A percentile compares a stretch with the other conserved stretches of the same genome.
phyloP scores from a whole-genome alignment of 1,284 basidiomycete species.

The Malassezia cuniculi region DNA sequence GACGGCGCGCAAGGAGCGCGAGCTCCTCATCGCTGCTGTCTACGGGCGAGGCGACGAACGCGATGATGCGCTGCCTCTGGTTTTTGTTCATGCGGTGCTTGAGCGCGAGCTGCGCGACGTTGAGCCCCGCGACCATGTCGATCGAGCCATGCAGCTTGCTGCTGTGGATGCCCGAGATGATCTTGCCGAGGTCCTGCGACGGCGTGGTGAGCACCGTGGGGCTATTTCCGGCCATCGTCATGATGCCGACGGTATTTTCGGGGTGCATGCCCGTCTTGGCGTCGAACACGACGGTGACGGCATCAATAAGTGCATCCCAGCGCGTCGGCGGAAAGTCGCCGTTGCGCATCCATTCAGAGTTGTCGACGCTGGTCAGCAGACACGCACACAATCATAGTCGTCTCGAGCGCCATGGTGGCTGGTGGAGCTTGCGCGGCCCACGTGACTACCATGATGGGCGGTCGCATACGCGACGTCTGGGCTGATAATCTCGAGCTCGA shows the following conservation, averaged over 20 bases:
- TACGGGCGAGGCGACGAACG: slow-evolving; percentile 75
- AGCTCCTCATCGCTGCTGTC: slow-evolving; percentile 27
- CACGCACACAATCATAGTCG: slow-evolving; percentile 43
- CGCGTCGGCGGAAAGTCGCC: slow-evolving; percentile 74
- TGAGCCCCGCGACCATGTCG: slow-evolving; percentile 77
- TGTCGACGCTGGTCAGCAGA: slow-evolving; percentile 25
- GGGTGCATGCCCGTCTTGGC: slow-evolving; percentile 84
- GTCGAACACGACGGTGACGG: slow-evolving; percentile 77
- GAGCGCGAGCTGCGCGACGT: slow-evolving; percentile 74
- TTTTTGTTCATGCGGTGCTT: slow-evolving; percentile 99
- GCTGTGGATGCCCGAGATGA: slow-evolving; percentile 65
- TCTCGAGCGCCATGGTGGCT: slow-evolving; percentile 41
- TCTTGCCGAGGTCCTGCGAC: slow-evolving; percentile 84
- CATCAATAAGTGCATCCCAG: slow-evolving; percentile 81
- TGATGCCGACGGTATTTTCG: slow-evolving; percentile 89
- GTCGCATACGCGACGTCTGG: slow-evolving; percentile 64
- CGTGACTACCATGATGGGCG: too few relatives aligned
- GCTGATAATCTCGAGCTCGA: slow-evolving; percentile 79
- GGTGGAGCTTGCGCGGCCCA: slow-evolving; percentile 1
- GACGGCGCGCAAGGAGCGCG: slow-evolving; percentile 77
- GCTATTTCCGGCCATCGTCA: slow-evolving; percentile 72
- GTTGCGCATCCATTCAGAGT: slow-evolving; percentile 52
- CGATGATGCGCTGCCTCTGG: slow-evolving; percentile 82
- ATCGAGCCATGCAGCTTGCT: slow-evolving; percentile 64
- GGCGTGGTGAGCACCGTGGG: slow-evolving; percentile 91